Base-by-base conservation (phyloP, 805 yeast genomes). In the Starmerella roubikii region DNA sequence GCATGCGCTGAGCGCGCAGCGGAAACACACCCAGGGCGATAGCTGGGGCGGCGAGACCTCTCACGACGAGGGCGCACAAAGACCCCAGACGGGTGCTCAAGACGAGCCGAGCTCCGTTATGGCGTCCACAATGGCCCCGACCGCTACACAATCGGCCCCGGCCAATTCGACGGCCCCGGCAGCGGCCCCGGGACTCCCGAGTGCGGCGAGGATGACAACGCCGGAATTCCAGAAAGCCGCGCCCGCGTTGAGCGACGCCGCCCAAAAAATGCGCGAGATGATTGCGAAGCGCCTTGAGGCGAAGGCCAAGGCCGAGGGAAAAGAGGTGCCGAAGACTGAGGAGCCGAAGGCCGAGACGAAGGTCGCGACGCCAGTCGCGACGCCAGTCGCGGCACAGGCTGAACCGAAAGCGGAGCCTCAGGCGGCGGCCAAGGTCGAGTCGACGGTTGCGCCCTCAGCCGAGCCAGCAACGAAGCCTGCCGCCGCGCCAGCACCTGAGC, bases 311-410 rank as follows among this genome's bases (percentile, higher is more conserved):
- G 29, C 30, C 32, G 33, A 39, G 27, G 36, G 28, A 28, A 34
- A 36, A 34, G 37, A 34, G 27, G 44, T 32, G 34, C 27, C 38
- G 18, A 18, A 21, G 16, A 34, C 31, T 16, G 31, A 36, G 32
- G 38, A 29, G 29, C 25, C 40, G 9, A 28, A 28, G 31, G 26
- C 25, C 6, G 39, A 36, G 39, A 25, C 49, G 18, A 34, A 43
- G 27, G 46, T 42, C 21, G 45, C 35, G 28, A 32, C 36, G 1
- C 24, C 24, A 8, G 24, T 22, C 24, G 27, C 38, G 21, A 15
- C 37, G 28, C 45, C 39, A 23, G 41, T 52, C 30, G 58, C 54
- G 35, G 52, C 54, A 27, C 45, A 27, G 35, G 34, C 34, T 3
- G 37, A 22, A 16, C 37, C 38, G 3, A 23, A 30, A 24, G 32